Conservation (phyloP, 768 basidiomycete species). For the Boletus speciosus region DNA sequence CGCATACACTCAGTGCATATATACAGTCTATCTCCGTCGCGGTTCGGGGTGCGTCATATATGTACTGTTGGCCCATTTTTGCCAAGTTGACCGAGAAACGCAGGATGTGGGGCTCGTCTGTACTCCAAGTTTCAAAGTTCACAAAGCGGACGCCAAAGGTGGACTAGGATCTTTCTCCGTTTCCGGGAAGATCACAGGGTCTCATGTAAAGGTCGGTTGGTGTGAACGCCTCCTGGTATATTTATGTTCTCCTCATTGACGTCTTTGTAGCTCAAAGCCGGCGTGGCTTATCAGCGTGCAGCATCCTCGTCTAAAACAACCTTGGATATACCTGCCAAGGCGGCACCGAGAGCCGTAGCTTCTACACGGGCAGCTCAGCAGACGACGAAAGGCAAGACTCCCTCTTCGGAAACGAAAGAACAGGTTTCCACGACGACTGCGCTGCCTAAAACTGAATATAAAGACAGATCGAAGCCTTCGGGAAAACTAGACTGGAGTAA, state of each 20-base stretch:
- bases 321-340: conserved; percentile 27
- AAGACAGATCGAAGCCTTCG: conserved; percentile 32
- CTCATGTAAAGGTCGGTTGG: conserved; percentile 44
- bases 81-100: not conserved
- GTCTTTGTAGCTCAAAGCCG: conserved; percentile 15
- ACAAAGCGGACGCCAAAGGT: conserved; percentile 30
- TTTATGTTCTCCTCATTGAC: not conserved
- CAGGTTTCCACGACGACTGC: conserved; percentile 24
- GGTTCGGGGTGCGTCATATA: conserved; percentile 40
- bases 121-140: conserved; percentile 30
- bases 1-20: conserved; percentile 57
- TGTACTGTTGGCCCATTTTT: not conserved
- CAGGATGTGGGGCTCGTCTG: conserved; percentile 48
- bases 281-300: conserved; percentile 2
- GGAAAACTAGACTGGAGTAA: conserved; percentile 66
- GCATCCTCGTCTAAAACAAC: conserved; percentile 46
- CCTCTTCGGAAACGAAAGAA: conserved; percentile 24
- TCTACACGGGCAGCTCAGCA: conserved; percentile 13
- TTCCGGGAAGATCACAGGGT: conserved; percentile 45
- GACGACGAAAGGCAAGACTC: conserved; percentile 22
- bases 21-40: conserved; percentile 69
- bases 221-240: not conserved
- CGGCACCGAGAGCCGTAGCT: conserved; percentile 9
- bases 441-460: conserved; percentile 17
- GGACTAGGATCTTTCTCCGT: conserved; percentile 7